Evolutionary conservation across 331 rosid species (phyloP), one percentile per base, ranked within the genome.

Genomic region (Stylosanthes scabra): DNA sequence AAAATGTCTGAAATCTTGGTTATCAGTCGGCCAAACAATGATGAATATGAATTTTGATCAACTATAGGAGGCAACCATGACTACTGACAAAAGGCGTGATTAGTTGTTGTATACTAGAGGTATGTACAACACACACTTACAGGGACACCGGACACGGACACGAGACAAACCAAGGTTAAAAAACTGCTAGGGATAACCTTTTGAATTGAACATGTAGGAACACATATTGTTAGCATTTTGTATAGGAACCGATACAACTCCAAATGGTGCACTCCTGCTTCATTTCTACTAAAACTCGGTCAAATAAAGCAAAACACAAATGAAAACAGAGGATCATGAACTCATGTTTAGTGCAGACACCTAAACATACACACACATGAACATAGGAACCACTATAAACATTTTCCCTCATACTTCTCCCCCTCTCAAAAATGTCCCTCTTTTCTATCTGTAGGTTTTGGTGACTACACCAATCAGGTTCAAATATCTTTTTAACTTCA

Each of bases 1-100:
- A 27, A 55, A 25, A 7, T n/a, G 11, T 44, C 16, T 45, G 4
- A 62, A 9, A 57, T 40, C 68, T 71, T 34, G 49, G 68, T 57
- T 47, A 64, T 50, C 27, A 59, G 49, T 37, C 11, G 5, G 50
- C 57, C 56, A 14, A 47, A 57, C 27, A 56, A 63, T 11, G 6
- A 28, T 42, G 13, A 40, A 39, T 58, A 63, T 39, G 14, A 55
- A 78, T 58, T 27, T 49, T 5, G 64, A 64, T 39, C 57, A 57
- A 9, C 41, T 5, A 41, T 3, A 47, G 9, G 29, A 49, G 46
- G 15, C 54, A 49, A 11, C 2, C 15, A 4, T 4, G 7, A 15
- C 55, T 49, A 49, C 2, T 2, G 16, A 49, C 7, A 13, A 49
- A 49, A 49, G 55, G 55, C 16, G 5, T 12, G 55, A 42, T 9